phyloP scores from a whole-genome alignment of 148 eudicot genomes.

The Simmondsia chinensis region DNA sequence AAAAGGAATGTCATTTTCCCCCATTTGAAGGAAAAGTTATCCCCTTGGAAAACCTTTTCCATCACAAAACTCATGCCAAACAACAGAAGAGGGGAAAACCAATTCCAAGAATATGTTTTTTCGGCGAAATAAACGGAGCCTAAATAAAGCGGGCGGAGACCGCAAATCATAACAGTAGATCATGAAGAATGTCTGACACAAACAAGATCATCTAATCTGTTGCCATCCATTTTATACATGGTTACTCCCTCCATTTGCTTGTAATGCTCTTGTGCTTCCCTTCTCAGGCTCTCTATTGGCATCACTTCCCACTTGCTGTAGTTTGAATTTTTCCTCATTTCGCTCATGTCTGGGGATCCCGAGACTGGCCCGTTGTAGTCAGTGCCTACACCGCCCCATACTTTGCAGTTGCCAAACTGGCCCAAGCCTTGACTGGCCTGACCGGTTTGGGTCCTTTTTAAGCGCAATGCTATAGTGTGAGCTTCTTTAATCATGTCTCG shows the following conservation, averaged over 20 bases:
- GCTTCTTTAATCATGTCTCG: slow-evolving; percentile 67
- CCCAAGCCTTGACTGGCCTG: slow-evolving; percentile 47
- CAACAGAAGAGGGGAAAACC: too few species aligned
- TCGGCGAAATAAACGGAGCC: too few species aligned
- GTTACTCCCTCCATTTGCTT: slow-evolving; percentile 77
- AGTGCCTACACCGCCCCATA: slow-evolving; percentile 64
- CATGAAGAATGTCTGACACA: slow-evolving; percentile 58
- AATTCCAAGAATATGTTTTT: too few species aligned
- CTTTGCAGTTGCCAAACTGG: slow-evolving; percentile 90
- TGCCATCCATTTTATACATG: slow-evolving; percentile 92
- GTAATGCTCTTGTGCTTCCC: slow-evolving; percentile 72
- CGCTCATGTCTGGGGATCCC: slow-evolving; percentile 73
- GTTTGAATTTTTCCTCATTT: slow-evolving; percentile 51
- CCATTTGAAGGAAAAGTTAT: too few species aligned
- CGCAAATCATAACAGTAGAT: too few species aligned
- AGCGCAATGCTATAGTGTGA: slow-evolving; percentile 65
- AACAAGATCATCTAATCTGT: slow-evolving; percentile 85
- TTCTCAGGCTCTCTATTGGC: slow-evolving; percentile 65
- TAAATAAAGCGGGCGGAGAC: too few species aligned
- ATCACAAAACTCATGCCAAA: too few species aligned
- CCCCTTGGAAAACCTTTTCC: too few species aligned
- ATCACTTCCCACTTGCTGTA: slow-evolving; percentile 85
- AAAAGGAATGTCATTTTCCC: too few species aligned
- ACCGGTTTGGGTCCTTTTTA: slow-evolving; percentile 47
- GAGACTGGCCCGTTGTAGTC: slow-evolving; percentile 57